Evolutionary conservation across 2,329 filamentous ascomycete species (phyloP).

Genomic region (Penicillium sclerotiorum): DNA sequence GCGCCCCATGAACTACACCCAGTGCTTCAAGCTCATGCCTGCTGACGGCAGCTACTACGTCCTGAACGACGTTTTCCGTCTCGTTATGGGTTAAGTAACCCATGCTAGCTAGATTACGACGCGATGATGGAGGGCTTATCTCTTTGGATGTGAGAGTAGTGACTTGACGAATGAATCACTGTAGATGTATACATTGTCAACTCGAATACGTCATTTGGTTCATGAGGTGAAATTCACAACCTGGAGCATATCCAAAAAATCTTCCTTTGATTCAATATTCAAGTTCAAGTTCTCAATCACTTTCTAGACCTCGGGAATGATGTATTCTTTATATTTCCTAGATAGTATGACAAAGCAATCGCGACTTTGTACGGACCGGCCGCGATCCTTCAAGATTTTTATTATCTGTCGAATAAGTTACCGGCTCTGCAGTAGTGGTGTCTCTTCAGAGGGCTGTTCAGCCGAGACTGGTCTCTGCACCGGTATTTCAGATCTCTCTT

Average conservation of each 20-base stretch:
- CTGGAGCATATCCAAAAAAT: too few relatives aligned
- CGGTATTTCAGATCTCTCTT: constrained; percentile 8
- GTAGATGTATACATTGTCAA: too few relatives aligned
- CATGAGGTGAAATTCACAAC: too few relatives aligned
- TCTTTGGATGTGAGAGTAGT: background rate
- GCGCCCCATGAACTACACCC: constrained; percentile 86
- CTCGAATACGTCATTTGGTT: too few relatives aligned
- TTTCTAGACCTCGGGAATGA: background rate
- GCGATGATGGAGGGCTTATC: constrained; percentile 13
- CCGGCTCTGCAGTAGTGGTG: constrained; percentile 36
- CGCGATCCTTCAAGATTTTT: background rate
- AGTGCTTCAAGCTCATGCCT: constrained; percentile 81
- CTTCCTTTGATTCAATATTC: too few relatives aligned
- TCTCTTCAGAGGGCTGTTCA: constrained; percentile 36
- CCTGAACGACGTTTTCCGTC: constrained; percentile 92
- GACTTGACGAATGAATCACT: background rate
- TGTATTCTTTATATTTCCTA: background rate
- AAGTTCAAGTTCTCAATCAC: too few relatives aligned
- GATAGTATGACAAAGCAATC: background rate
- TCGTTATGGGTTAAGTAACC: constrained; percentile 53
- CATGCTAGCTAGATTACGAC: constrained; percentile 14
- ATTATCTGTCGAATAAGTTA: constrained; percentile 9
- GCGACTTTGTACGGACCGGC: background rate
- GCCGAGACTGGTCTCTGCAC: constrained; percentile 7
- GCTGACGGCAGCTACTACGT: constrained; percentile 78